Evolutionary conservation across 2,329 filamentous ascomycete genomes (phyloP), one percentile per base, ranked within the genome.

Genomic region (Epichloe uncinata): DNA sequence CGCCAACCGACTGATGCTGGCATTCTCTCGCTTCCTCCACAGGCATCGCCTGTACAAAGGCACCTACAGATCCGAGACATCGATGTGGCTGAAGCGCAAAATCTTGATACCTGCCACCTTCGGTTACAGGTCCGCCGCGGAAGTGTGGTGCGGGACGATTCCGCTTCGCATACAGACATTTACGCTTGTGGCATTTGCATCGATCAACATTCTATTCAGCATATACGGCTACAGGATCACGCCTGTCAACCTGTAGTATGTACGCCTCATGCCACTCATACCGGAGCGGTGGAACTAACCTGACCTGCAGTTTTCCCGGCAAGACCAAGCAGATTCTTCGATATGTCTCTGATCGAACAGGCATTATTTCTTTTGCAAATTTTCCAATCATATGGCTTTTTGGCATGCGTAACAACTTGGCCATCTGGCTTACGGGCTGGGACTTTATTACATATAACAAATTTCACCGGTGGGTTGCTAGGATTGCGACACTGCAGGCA

Each of bases 351-450:
- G 80, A 84, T 53, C 73, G 82, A 9, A 81, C 80, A 0, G 81
- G 82, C 0, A 74, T 82, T 34, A 70, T 86, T 22, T 76, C 79
- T 0, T 77, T 81, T 55, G 77, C 76, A 4, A 83, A 83, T 54
- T 71, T 85, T 6, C 78, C 80, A 0, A 57, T 83, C 2, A 65
- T 85, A 0, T 85, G 81, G 80, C 62, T 85, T 0, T 85, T 86
- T 55, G 78, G 76, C 0, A 77, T 78, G 59, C 70, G 83, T 9
- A 87, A 86, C 53, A 84, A 86, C 47, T 58, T 81, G 0, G 70
- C 85, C 15, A 67, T 84, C 49, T 83, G 78, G 78, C 60, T 80
- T 0, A 85, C 83, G 0, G 82, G 82, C 0, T 86, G 82, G 81
- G 79, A 77, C 11, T 85, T 82, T 60, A 72, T 73, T 2, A 80